Base-by-base conservation (phyloP, 2,329 filamentous ascomycete genomes). In the Rhinocladiella mackenziei region DNA sequence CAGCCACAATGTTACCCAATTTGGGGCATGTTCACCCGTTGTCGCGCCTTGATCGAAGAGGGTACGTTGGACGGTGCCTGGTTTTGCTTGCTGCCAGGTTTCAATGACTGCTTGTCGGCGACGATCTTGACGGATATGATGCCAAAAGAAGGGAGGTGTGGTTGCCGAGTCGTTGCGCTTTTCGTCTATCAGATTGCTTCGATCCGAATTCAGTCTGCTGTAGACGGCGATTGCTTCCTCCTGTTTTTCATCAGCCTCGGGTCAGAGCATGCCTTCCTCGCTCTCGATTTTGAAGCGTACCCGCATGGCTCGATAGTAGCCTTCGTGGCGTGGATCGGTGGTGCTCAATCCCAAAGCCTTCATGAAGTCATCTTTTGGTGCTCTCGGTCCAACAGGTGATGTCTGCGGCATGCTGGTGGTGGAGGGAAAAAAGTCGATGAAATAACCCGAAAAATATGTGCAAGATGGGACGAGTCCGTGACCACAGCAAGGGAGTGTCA, bases 281-380 rank as follows among this genome's bases (percentile, higher is more conserved):
- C 28, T 37, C 25, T 17, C 4, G 11, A 18, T 20, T 25, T 28
- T 28, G 10, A 4, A 25, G 60, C 64, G 47, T 62, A 70, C 68
- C 56, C 67, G 61, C 68, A 71, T 70, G 31, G 66, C 66, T 40
- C 65, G 61, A 50, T 71, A 71, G 35, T 60, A 64, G 45, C 65
- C 65, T 46, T 71, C 68, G 57, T 69, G 63, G 43, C 67, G 64
- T 15, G 65, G 61, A 49, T 69, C 61, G 20, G 63, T 64, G 4
- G 66, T 58, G 37, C 62, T 64, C 9, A 71, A 57, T 25, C 63
- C 65, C 32, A 71, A 54, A 15, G 68, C 68, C 15, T 60, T 62
- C 66, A 71, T 69, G 54, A 71, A 71, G 48, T 71, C 68, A 39
- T 70, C 67, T 49, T 71, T 71, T 17, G 67, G 65, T 28, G 64